Evolutionary conservation across 805 yeast genomes (phyloP).

Genomic region (Saccharomycopsis babjevae): DNA sequence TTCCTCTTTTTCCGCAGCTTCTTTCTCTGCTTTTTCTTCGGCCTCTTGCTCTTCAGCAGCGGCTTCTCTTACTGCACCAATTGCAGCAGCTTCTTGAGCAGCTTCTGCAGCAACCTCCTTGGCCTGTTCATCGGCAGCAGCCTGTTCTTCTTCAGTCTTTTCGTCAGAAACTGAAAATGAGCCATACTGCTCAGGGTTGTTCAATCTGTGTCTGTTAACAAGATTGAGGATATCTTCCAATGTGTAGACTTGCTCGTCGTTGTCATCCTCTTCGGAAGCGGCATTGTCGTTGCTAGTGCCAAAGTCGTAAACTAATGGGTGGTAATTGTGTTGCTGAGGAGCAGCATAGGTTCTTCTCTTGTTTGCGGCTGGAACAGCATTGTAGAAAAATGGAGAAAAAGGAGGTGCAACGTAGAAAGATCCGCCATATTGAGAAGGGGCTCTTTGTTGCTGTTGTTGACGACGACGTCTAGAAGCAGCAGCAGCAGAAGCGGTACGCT

Average conservation of each 20-base stretch:
- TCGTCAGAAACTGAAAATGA: neutral
- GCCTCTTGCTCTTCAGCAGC: conserved; percentile 3
- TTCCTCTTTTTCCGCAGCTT: neutral
- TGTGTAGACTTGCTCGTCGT: conserved; percentile 13
- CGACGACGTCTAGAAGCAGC: neutral
- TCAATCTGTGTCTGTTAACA: conserved; percentile 11
- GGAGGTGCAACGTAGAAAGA: neutral
- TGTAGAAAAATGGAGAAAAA: neutral
- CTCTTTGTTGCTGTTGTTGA: neutral
- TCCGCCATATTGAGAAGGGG: neutral
- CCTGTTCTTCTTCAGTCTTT: conserved; percentile 6
- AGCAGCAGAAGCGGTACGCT: neutral
- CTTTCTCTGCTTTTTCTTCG: conserved; percentile 9
- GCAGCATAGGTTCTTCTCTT: neutral
- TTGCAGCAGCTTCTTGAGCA: conserved; percentile 19
- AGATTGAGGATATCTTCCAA: conserved; percentile 16
- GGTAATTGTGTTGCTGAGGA: neutral
- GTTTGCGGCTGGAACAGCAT: neutral
- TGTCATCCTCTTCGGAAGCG: neutral
- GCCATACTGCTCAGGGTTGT: conserved; percentile 5
- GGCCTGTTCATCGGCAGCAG: conserved; percentile 5
- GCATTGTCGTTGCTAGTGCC: neutral
- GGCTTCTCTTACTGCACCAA: conserved; percentile 5
- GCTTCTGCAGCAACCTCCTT: conserved; percentile 6
- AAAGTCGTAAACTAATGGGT: neutral